These are phyloP conservation scores for Kodamaea sp. DNA, from an alignment of 1,139 yeast species.

Conservation along the genomic window DNA sequence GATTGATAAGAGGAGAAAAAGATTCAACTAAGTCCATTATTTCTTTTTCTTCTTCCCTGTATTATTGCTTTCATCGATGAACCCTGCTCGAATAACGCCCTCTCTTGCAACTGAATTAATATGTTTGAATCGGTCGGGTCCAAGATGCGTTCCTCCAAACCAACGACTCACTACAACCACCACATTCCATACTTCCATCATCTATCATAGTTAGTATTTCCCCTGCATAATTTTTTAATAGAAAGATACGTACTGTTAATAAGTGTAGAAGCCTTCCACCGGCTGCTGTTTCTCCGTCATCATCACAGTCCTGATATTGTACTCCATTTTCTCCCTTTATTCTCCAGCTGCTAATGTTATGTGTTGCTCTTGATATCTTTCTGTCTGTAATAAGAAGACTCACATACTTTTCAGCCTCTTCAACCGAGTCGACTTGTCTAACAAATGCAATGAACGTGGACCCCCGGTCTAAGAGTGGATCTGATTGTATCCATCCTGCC, in stretches of 20 bases:
- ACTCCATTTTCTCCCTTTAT: slow-evolving; percentile 57
- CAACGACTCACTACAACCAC: slow-evolving; percentile 88
- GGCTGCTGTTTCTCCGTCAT: slow-evolving; percentile 97
- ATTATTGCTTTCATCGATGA: slow-evolving; percentile 25
- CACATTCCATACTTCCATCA: slow-evolving; percentile 84
- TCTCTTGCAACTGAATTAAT: slow-evolving; percentile 88
- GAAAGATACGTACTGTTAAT: slow-evolving; percentile 51
- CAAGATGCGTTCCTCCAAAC: slow-evolving; percentile 91
- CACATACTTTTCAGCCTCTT: slow-evolving; percentile 61
- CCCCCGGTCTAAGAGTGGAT: slow-evolving; percentile 77
- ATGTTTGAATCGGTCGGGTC: slow-evolving; percentile 93
- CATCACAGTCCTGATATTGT: slow-evolving; percentile 82
- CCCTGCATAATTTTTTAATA: too few relatives aligned
- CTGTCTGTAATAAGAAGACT: slow-evolving; percentile 59
- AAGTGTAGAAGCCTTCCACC: slow-evolving; percentile 86
- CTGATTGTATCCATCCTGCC: slow-evolving; percentile 74
- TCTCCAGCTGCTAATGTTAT: slow-evolving; percentile 87
- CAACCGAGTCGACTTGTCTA: slow-evolving; percentile 56
- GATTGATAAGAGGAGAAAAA: slow-evolving; percentile 20
- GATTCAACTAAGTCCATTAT: slow-evolving; percentile 6
- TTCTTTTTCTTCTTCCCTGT: slow-evolving; percentile 25
- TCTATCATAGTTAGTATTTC: too few relatives aligned
- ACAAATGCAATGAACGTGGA: slow-evolving; percentile 86
- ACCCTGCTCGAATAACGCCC: slow-evolving; percentile 68
- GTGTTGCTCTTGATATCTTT: slow-evolving; percentile 67